Evolutionary conservation across 257 asterid species (phyloP), one percentile per base, ranked within the genome.

Genomic region (Jaltomata sinuosa): DNA sequence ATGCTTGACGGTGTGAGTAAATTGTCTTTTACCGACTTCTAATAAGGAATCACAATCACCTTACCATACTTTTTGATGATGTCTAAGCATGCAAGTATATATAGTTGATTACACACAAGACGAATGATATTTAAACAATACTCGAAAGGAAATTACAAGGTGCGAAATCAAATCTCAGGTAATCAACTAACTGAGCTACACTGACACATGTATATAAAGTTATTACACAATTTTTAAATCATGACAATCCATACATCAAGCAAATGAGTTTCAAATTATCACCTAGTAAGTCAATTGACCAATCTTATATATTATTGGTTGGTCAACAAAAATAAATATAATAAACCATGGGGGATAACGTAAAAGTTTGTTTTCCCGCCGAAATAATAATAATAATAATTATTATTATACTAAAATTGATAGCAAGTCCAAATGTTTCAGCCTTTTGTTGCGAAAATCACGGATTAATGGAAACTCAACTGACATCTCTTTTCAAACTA

Each of bases 401-500:
- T n/a, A n/a, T n/a, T n/a, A n/a, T n/a, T 22, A 59, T 59, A 61
- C 21, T 29, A 38, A 79, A 69, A 10, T 69, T 38, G 16, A 38
- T 25, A 10, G 52, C 52, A 47, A 47, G 42, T 76, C 40, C 42
- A 76, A 25, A 57, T 14, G 72, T 45, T 59, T 61, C 59, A 80
- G 62, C 81, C 27, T 74, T 82, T 62, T 38, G 32, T 64, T 88
- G 88, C 89, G 85, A 84, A 82, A 84, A 50, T 88, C 87, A 85
- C 89, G 87, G 87, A 65, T 68, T 79, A 84, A 68, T 67, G 84
- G 86, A 82, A 49, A 19, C n/a, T 72, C 27, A 61, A 61, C 83
- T 52, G 74, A 34, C 49, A 38, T 68, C 27, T 14, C 29, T 55
- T 74, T 84, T 50, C 53, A 25, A 38, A 74, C 82, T 57, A 29